Evolutionary conservation across 2,329 filamentous ascomycete genomes (phyloP), one percentile per base, ranked within the genome.

Genomic region (Arthrobotrys conoides): DNA sequence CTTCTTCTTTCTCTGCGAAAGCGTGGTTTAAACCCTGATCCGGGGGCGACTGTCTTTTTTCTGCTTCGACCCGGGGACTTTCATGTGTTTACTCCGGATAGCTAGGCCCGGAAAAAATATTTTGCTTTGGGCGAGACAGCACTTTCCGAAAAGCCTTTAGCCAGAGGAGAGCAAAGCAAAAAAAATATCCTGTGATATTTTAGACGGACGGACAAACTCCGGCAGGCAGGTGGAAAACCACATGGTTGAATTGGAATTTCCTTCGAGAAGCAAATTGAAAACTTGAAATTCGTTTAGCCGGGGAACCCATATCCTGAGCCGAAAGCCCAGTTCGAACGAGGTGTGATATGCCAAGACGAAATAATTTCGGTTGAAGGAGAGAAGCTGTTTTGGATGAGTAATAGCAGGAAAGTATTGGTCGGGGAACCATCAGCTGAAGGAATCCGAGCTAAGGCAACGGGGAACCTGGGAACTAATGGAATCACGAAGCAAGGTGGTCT

Each of bases 161-260:
- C 64, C 66, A 61, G 24, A 27, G 27, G 20, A 49, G 20, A 49
- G 48, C 24, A 55, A 22, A 57, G 4, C 27, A 30, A 30, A 30
- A 30, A 30, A 36, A 36, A 36, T 38, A 59, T 38, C 63, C 33
- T 64, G 66, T 76, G 72, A 76, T 77, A 20, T 24, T 51, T 33
- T 36, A 76, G 68, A 77, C 68, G 73, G 73, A 77, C 73, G 73
- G 73, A 77, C 73, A 77, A 77, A 77, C 61, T 71, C 61, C 73
- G 73, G 67, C 27, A 30, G 27, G 27, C 73, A 77, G 44, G 61
- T 66, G 38, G n/a, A 61, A 66, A 67, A 67, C 59, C 70, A 77
- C 67, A 71, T 71, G 67, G 67, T 24, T 30, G 61, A 65, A 61
- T 48, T 64, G 63, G 57, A 51, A 36, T 46, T 55, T 61, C 38